Base-by-base conservation (phyloP, 2,329 filamentous ascomycete genomes). In the Alternaria panax region DNA sequence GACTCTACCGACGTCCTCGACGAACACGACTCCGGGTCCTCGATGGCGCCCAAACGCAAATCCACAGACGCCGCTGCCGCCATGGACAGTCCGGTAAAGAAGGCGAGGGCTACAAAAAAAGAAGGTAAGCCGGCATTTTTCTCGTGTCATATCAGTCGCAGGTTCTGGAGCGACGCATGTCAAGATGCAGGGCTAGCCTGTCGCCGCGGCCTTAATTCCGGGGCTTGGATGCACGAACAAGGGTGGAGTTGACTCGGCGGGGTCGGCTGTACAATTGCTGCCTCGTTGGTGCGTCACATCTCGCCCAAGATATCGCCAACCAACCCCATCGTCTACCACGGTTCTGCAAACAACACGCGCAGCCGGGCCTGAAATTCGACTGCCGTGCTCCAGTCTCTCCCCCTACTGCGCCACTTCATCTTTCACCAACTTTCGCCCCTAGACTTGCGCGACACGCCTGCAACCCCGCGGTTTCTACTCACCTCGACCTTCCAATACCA, bases 201-300 rank as follows among this genome's bases (percentile, higher is more conserved):
- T 56, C 28, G 51, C 45, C 34, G 57, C 58, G 58, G 54, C 32
- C 55, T 57, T 64, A 57, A 55, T 57, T 57, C 62, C 59, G 62
- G 38, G 30, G 36, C 50, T 27, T 54, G 61, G 46, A 43, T 50
- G 43, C 38, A 51, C 36, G 50, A 34, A n/a, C 38, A 43, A 59
- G 59, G 58, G 59, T 62, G 64, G 62, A 57, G 59, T 54, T 59
- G 54, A 48, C 20, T 45, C 50, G 55, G 59, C 60, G 66, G 57
- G 60, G 54, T 66, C 60, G 62, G 59, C 57, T 22, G 8, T 64
- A 41, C 56, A 60, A 52, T 48, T 45, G 63, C 57, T 67, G 61
- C 56, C 64, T 67, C 62, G 56, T 58, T 48, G 61, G 63, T 66
- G 63, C 66, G 62, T 64, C 66, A 66, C 64, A 57, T 51, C 60